phyloP scores from a whole-genome alignment of 148 eudicot genomes.

The Drosera capensis region DNA sequence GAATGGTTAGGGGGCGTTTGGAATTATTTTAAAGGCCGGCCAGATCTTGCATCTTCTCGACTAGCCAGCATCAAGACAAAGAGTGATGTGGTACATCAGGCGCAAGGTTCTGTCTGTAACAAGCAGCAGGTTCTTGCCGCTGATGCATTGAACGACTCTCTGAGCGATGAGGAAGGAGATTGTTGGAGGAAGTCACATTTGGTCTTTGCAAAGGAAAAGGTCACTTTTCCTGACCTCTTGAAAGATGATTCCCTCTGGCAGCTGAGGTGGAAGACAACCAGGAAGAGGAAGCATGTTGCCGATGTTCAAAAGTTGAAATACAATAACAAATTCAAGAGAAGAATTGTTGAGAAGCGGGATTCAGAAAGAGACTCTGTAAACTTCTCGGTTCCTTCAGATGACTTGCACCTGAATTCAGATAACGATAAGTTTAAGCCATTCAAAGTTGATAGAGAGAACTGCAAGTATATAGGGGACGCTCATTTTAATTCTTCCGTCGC shows the following conservation, averaged over 20 bases:
- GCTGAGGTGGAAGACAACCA: conserved; percentile 45
- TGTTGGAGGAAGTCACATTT: background rate
- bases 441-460: conserved; percentile 44
- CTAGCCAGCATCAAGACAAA: conserved; percentile 7
- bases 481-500: conserved; percentile 36
- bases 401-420: too few species aligned
- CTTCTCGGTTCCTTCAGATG: conserved; percentile 5
- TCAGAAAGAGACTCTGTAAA: conserved; percentile 7
- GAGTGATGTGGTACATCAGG: background rate
- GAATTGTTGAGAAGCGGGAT: conserved; percentile 6
- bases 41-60: conserved; percentile 31
- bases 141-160: conserved; percentile 5
- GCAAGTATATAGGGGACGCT: conserved; percentile 41
- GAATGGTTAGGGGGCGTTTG: conserved; percentile 67
- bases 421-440: conserved; percentile 4
- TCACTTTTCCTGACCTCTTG: conserved; percentile 24
- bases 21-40: conserved; percentile 38
- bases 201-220: background rate
- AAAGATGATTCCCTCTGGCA: conserved; percentile 39
- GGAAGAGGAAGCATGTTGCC: conserved; percentile 38
- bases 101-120: background rate
- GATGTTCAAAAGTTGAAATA: conserved; percentile 16
- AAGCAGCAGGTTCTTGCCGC: conserved; percentile 1
- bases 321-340: conserved; percentile 8
- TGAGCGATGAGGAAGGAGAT: conserved; percentile 1